A percentile compares a stretch with the other conserved stretches of the same genome.
These are phyloP conservation scores for Chaetothyriales sp. DNA, from an alignment of 2,329 filamentous ascomycete genomes.

Conservation along the genomic window DNA sequence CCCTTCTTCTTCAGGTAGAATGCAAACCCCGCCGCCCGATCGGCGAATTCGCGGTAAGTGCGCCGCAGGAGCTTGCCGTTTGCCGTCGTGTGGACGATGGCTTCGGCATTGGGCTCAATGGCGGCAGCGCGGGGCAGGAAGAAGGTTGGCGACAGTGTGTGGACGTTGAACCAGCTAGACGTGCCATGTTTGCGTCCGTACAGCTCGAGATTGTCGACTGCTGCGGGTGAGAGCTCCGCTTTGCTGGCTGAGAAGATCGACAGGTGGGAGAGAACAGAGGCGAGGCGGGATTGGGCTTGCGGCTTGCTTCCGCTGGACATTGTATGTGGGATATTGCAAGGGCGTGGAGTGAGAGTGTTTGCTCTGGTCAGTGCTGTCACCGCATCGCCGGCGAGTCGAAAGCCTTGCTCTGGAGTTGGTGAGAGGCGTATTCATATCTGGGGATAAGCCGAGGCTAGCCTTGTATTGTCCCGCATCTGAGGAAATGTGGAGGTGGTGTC, in stretches of 20 bases:
- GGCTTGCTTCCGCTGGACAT: slow-evolving; percentile 41
- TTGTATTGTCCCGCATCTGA: not conserved
- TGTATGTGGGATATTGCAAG: slow-evolving; percentile 7
- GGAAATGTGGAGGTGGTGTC: not conserved
- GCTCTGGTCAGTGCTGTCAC: not conserved
- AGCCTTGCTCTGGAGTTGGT: not conserved
- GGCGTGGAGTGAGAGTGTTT: not conserved
- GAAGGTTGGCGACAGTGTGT: slow-evolving; percentile 72
- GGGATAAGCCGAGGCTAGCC: not conserved
- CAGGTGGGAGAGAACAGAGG: slow-evolving; percentile 37
- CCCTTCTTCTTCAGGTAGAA: slow-evolving; percentile 70
- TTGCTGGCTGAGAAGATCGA: slow-evolving; percentile 21
- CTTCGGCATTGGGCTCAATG: slow-evolving; percentile 75
- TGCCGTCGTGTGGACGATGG: slow-evolving; percentile 72
- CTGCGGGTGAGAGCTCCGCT: slow-evolving; percentile 3
- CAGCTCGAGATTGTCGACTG: slow-evolving; percentile 23
- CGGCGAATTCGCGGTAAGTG: slow-evolving; percentile 67
- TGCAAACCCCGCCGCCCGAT: slow-evolving; percentile 73
- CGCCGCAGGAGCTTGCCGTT: slow-evolving; percentile 62
- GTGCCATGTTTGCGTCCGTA: slow-evolving; percentile 32
- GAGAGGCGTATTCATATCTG: not conserved
- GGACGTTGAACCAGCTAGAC: slow-evolving; percentile 43
- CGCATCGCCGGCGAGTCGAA: too few species aligned
- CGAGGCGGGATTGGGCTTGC: slow-evolving; percentile 45
- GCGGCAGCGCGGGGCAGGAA: slow-evolving; percentile 74